phyloP scores from a whole-genome alignment of 805 yeast species.

The Suhomyces xylopsoci region DNA sequence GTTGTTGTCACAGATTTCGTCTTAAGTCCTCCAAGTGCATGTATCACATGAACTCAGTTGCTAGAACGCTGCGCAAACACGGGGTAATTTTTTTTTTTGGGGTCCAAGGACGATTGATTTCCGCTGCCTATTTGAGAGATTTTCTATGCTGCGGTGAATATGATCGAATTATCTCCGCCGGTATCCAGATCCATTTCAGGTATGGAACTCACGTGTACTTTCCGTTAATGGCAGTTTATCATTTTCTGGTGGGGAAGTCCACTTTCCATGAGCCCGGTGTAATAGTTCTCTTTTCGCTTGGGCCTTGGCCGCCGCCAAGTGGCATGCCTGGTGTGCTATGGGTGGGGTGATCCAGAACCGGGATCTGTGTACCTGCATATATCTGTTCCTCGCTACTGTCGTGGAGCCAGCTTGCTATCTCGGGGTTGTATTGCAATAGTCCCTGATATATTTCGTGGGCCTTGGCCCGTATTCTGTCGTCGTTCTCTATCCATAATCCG shows the following conservation, averaged over 20 bases:
- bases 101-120: not conserved
- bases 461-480: constrained; percentile 15
- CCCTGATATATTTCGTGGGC: constrained; percentile 21
- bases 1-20: not conserved
- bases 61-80: not conserved
- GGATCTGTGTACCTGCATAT: not conserved
- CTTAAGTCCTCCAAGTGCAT: not conserved
- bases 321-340: not conserved
- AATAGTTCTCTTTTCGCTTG: constrained; percentile 5
- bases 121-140: not conserved
- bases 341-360: not conserved
- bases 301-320: not conserved
- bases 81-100: not conserved
- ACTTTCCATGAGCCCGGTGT: constrained; percentile 18
- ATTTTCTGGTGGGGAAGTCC: not conserved
- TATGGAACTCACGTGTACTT: not conserved
- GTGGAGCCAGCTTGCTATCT: constrained; percentile 11
- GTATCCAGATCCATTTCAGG: not conserved
- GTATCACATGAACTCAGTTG: not conserved
- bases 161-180: not conserved
- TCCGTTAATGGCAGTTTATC: not conserved
- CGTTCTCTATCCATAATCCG: constrained; percentile 31
- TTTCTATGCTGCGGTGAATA: not conserved
- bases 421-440: constrained; percentile 10
- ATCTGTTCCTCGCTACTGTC: not conserved